Base-by-base conservation (phyloP, 2,329 filamentous ascomycete genomes). In the Aspergillus arachidicola region DNA sequence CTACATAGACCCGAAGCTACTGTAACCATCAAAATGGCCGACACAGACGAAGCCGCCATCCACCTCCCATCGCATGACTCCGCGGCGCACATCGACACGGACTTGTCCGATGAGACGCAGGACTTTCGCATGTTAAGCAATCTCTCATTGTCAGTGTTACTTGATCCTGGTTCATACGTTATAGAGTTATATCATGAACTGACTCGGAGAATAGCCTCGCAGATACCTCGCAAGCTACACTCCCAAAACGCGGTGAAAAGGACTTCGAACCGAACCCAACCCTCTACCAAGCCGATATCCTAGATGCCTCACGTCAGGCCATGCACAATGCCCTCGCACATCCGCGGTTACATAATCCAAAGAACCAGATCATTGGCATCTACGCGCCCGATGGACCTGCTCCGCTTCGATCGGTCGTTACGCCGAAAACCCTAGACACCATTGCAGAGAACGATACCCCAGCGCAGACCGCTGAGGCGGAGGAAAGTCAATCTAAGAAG, bases 191-290 rank as follows among this genome's bases (percentile, higher is more conserved):
- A 23, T 6, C 11, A 26, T 16, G 43, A 21, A 58, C 62, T 66
- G 36, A 68, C 38, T 30, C 9, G 53, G 19, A 14, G 11, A 28
- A 12, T 60, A 79, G 77, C 36, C 68, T 77, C 50, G 69, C 76
- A 55, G 76, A 78, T 45, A 65, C 71, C 30, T 69, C 71, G 32
- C 70, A 77, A 62, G 66, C 76, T 19, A 70, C 88, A 70, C 85
- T 94, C 12, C 93, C 96, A 41, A 93, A 94, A 68, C 92, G 93
- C 67, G 95, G 95, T 64, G 93, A 96, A 76, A 99, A 99, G 78
- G 95, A 99, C 80, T 99, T 97, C 76, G 95, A 98, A 80, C 89
- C 91, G 32, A 93, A 98, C 79, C 91, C 92, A 55, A 98, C 95
- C 2, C 86, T 87, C 36, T 87, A 91, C 36, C 95, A 99, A 78